Conservation (phyloP, 345 rosid genomes). For the Populus alba region DNA sequence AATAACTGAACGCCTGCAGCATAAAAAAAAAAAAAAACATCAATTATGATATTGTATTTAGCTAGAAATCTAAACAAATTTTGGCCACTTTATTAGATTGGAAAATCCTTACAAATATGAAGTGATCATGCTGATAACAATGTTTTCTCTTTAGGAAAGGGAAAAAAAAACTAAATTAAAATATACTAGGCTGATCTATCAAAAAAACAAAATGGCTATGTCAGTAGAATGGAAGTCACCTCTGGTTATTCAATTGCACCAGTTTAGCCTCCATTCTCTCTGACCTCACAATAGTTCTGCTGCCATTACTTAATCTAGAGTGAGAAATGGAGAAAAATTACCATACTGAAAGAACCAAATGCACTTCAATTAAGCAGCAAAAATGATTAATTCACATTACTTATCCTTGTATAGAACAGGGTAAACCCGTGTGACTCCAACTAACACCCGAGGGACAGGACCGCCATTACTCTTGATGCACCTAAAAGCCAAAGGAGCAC, state of each 20-base stretch:
- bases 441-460: constrained; percentile 68
- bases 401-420: constrained; percentile 90
- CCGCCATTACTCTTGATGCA: constrained; percentile 91
- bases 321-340: not conserved
- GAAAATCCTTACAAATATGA: not conserved
- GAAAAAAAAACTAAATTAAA: not conserved
- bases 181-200: not conserved
- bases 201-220: not conserved
- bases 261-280: constrained; percentile 73
- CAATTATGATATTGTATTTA: not conserved
- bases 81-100: not conserved
- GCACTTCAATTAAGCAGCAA: constrained; percentile 10
- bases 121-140: not conserved
- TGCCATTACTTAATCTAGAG: constrained; percentile 54
- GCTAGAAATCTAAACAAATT: not conserved
- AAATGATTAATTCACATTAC: constrained; percentile 33
- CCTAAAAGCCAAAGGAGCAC: constrained; percentile 76
- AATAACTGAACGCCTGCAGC: constrained; percentile 63
- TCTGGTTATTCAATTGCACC: constrained; percentile 46
- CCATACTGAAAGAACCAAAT: constrained; percentile 10
- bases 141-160: not conserved
- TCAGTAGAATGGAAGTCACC: constrained; percentile 27
- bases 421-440: constrained; percentile 84
- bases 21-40: constrained; percentile 5
- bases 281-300: constrained; percentile 73